Percentiles rank a stretch among this genome's conserved stretches.
Evolutionary conservation across 2,329 filamentous ascomycete genomes (phyloP).

Genomic region (Xylariaceae sp.): DNA sequence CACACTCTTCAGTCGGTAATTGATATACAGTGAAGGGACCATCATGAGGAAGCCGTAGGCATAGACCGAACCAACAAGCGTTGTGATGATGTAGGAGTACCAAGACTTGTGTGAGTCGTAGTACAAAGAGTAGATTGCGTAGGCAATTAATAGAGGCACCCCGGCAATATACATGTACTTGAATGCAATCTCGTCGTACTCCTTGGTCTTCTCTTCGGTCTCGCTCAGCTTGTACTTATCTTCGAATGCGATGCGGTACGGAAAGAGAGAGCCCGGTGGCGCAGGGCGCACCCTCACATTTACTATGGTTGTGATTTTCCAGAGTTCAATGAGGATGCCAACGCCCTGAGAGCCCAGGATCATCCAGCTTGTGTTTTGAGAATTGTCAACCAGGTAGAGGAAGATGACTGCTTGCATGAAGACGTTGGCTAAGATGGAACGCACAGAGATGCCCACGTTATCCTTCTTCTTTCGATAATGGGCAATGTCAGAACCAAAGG

Average conservation of each 20-base stretch:
- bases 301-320: constrained; percentile 97
- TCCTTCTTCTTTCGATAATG: constrained; percentile 99
- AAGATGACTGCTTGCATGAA: constrained; percentile 98
- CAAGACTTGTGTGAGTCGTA: constrained; percentile 98
- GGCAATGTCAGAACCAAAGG: constrained; percentile 96
- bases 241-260: constrained; percentile 84
- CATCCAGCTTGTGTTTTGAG: constrained; percentile 98
- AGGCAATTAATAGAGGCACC: constrained; percentile 86
- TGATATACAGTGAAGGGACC: constrained; percentile 97
- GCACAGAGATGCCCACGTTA: constrained; percentile 93
- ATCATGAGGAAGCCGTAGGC: constrained; percentile 99
- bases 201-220: constrained; percentile 96
- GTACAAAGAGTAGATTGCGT: constrained; percentile 86
- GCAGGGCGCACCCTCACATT: constrained; percentile 80
- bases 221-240: constrained; percentile 97
- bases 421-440: constrained; percentile 94
- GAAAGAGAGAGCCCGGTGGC: constrained; percentile 71
- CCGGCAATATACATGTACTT: constrained; percentile 93
- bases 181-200: constrained; percentile 98
- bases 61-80: constrained; percentile 93
- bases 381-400: constrained; percentile 96
- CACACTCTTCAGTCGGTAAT: constrained; percentile 94
- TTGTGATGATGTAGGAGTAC: constrained; percentile 96
- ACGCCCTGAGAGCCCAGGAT: constrained; percentile 92
- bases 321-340: constrained; percentile 72